These are phyloP conservation scores for Pneumocystis carinii DNA, from an alignment of 1,139 yeast genomes.

Conservation along the genomic window DNA sequence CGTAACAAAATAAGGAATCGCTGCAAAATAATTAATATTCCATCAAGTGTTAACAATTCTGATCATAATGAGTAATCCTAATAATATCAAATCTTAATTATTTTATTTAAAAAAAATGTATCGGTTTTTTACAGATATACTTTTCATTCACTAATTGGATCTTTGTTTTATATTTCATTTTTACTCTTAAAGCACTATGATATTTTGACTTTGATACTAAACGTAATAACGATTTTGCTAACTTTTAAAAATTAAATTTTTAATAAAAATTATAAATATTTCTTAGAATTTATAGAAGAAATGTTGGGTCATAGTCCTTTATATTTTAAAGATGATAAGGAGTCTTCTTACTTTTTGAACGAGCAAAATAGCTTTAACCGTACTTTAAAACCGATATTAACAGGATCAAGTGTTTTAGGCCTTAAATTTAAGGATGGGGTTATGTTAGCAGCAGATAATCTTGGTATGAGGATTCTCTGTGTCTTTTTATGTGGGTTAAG, in stretches of 20 bases:
- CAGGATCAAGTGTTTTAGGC: conserved; percentile 91
- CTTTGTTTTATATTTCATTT: too few relatives aligned
- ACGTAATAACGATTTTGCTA: too few relatives aligned
- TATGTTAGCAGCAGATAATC: conserved; percentile 84
- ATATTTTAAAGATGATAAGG: neutral
- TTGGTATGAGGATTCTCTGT: conserved; percentile 33
- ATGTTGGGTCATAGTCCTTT: neutral
- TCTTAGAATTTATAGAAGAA: neutral
- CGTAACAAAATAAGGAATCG: neutral
- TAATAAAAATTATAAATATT: neutral
- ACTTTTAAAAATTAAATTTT: too few relatives aligned
- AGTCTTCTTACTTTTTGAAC: neutral
- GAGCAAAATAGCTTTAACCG: conserved; percentile 25
- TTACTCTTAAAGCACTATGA: too few relatives aligned
- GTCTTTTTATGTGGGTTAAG: neutral
- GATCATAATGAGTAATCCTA: neutral
- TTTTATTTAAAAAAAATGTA: neutral
- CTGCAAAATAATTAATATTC: neutral
- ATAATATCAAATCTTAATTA: neutral
- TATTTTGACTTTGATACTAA: too few relatives aligned
- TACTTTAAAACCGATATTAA: conserved; percentile 87
- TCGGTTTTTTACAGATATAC: too few relatives aligned
- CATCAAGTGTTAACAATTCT: neutral
- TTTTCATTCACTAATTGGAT: too few relatives aligned
- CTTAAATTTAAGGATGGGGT: conserved; percentile 83